Percentiles rank a stretch among this genome's conserved stretches.
phyloP scores from a whole-genome alignment of 2,329 filamentous ascomycete species.

The Juglanconis sp. region DNA sequence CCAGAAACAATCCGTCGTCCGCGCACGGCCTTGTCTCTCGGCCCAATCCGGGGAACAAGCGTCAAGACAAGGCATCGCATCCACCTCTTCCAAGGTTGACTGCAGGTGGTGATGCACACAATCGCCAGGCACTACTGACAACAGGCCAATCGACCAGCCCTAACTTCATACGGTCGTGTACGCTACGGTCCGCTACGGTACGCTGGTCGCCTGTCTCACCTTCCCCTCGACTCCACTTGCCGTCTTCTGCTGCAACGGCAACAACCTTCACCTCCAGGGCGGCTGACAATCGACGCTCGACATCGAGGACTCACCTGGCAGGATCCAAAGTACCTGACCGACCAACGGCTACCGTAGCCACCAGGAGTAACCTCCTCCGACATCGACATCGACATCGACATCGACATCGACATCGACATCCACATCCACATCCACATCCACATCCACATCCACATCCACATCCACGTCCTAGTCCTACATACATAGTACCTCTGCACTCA shows the following conservation, averaged over 20 bases:
- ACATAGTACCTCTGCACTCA: no score
- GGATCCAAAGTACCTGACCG: no score
- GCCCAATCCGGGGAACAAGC: background rate
- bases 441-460: background rate
- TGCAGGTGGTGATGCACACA: background rate
- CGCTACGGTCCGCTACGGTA: no score
- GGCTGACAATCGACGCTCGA: background rate
- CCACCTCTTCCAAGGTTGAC: background rate
- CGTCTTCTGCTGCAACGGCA: background rate
- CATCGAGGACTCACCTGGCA: no score
- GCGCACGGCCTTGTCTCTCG: background rate
- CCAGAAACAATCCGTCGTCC: background rate
- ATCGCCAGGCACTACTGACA: background rate
- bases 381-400: background rate
- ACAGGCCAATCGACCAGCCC: background rate
- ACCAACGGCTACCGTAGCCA: no score
- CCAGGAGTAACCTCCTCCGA: background rate
- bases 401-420: background rate
- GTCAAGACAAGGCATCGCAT: background rate
- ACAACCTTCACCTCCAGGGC: no score
- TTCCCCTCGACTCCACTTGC: background rate
- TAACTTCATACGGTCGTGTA: no score
- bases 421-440: background rate
- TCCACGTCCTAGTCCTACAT: no score
- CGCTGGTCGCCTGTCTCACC: background rate